Evolutionary conservation across 192 early-diverging fungal genomes (phyloP).

Genomic region (Funneliformis mosseae): DNA sequence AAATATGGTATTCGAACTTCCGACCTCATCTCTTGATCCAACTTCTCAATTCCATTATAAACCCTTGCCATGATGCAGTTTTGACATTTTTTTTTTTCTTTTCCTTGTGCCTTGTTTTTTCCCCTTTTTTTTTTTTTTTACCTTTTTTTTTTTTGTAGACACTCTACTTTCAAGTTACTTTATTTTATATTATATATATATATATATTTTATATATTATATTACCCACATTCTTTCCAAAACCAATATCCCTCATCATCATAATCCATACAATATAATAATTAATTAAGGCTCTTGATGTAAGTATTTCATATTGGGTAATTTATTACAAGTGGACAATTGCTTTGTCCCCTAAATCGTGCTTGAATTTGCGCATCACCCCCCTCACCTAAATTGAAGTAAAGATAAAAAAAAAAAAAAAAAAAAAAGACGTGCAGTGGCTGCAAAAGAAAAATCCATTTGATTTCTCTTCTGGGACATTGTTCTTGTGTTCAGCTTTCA

Average conservation of each 20-base stretch:
- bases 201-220: not conserved
- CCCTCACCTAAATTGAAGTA: slow-evolving; percentile 5
- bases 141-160: not conserved
- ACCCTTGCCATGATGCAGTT: not conserved
- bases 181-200: not conserved
- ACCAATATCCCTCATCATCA: not conserved
- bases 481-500: slow-evolving; percentile 3
- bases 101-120: slow-evolving; percentile 18
- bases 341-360: slow-evolving; percentile 10
- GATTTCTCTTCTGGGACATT: slow-evolving; percentile 10
- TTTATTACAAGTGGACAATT: not conserved
- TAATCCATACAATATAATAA: not conserved
- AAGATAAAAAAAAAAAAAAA: slow-evolving; percentile 12
- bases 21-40: slow-evolving; percentile 1
- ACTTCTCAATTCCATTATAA: slow-evolving; percentile 12
- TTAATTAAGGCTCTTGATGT: not conserved
- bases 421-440: not conserved
- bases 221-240: slow-evolving; percentile 22
- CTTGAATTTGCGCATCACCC: slow-evolving; percentile 4
- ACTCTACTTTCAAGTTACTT: not conserved
- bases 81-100: slow-evolving; percentile 7
- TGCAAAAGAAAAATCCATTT: slow-evolving; percentile 15
- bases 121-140: not conserved
- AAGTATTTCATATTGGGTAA: slow-evolving; percentile 20
- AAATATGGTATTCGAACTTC: slow-evolving; percentile 15